A percentile compares a stretch with the other conserved stretches of the same genome.
phyloP scores from a whole-genome alignment of 2,329 filamentous ascomycete genomes.

The Venturia asperata region DNA sequence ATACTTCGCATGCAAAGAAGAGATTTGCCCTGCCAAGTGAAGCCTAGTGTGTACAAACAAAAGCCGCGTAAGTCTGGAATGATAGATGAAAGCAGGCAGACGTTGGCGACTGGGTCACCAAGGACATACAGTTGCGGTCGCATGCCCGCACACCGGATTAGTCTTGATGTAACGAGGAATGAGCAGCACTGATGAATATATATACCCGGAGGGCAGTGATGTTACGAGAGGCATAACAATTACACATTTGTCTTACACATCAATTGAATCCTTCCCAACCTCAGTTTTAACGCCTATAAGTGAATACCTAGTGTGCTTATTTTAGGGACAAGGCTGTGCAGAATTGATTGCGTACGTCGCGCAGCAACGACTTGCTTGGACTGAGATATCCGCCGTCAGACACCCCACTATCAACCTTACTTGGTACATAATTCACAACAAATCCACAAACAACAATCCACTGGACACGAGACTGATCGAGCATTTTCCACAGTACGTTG shows the following conservation, averaged over 20 bases:
- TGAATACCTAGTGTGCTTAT: background rate
- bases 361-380: background rate
- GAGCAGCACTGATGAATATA: background rate
- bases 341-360: conserved; percentile 1
- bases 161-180: background rate
- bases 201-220: background rate
- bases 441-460: background rate
- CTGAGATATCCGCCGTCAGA: background rate
- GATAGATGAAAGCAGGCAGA: background rate
- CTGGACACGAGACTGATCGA: background rate
- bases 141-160: background rate
- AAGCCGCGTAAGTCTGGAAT: background rate
- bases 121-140: background rate
- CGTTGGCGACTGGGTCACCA: background rate
- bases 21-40: background rate
- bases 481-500: conserved; percentile 5
- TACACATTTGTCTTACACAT: background rate
- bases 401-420: background rate
- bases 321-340: background rate
- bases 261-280: background rate
- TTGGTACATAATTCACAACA: conserved; percentile 3
- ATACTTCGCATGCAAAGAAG: background rate
- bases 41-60: background rate
- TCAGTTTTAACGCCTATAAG: background rate
- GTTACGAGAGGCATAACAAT: background rate